phyloP scores from a whole-genome alignment of 2,329 filamentous ascomycete species.

The Xylaria sp. region DNA sequence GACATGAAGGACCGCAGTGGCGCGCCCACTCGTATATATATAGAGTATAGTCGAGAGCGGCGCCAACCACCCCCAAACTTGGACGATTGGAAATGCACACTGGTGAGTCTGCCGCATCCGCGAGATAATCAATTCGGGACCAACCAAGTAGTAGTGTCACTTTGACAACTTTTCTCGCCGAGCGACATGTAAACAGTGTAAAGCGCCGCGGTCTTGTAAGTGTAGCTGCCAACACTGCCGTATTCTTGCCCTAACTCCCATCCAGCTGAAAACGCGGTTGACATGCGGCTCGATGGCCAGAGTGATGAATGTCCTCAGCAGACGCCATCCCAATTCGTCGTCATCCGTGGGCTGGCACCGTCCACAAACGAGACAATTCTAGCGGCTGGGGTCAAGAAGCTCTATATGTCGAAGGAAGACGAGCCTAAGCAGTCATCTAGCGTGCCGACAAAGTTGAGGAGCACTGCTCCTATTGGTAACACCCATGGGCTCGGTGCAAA shows the following conservation, averaged over 20 bases:
- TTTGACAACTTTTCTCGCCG: constrained; percentile 45
- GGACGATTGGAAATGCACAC: constrained; percentile 49
- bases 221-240: background rate
- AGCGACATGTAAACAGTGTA: constrained; percentile 44
- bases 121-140: background rate
- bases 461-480: constrained; percentile 61
- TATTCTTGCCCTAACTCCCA: background rate
- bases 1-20: constrained; percentile 43
- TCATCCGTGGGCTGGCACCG: constrained; percentile 72
- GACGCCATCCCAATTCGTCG: constrained; percentile 74
- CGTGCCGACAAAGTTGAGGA: constrained; percentile 60
- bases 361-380: constrained; percentile 75
- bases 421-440: constrained; percentile 53
- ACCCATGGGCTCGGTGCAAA: constrained; percentile 70
- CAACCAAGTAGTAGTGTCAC: constrained; percentile 38
- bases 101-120: constrained; percentile 37
- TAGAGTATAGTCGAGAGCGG: constrained; percentile 46
- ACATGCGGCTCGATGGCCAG: constrained; percentile 53
- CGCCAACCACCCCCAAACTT: constrained; percentile 41
- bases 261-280: constrained; percentile 40
- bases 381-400: constrained; percentile 73
- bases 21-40: constrained; percentile 41
- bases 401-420: constrained; percentile 66
- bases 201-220: constrained; percentile 44
- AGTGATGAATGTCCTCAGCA: constrained; percentile 56